Conservation (phyloP, 2,329 filamentous ascomycete species). For the Cytospora leucostoma region DNA sequence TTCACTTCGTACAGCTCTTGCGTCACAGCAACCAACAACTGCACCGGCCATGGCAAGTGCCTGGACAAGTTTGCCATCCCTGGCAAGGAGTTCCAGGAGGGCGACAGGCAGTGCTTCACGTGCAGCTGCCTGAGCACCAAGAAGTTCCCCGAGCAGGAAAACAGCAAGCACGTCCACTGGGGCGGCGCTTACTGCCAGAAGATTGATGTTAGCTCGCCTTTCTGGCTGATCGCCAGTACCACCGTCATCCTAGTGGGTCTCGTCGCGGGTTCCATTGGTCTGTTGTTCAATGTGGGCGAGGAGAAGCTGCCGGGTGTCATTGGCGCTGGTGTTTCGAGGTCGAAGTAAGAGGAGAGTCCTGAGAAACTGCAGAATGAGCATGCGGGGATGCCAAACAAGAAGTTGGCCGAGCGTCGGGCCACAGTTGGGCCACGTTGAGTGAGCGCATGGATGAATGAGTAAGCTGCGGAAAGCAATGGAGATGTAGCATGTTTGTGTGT, state of each 20-base stretch:
- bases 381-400: neutral
- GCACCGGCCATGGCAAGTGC: constrained; percentile 81
- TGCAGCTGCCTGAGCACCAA: constrained; percentile 72
- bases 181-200: constrained; percentile 87
- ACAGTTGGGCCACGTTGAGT: neutral
- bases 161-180: constrained; percentile 60
- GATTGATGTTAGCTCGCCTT: constrained; percentile 83
- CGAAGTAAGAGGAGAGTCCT: constrained; percentile 51
- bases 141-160: constrained; percentile 41
- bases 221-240: constrained; percentile 82
- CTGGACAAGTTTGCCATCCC: constrained; percentile 61
- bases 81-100: constrained; percentile 42
- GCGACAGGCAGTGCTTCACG: constrained; percentile 65
- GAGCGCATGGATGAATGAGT: neutral
- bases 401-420: neutral
- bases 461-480: neutral
- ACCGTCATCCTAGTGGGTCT: constrained; percentile 69
- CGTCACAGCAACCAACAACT: constrained; percentile 69
- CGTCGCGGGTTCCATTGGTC: constrained; percentile 69
- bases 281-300: constrained; percentile 81
- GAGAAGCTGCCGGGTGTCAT: constrained; percentile 92
- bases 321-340: constrained; percentile 84
- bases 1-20: constrained; percentile 72
- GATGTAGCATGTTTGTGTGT: constrained; percentile 27
- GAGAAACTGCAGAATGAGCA: neutral